These are phyloP conservation scores for Apophysomyces variabilis DNA, from an alignment of 371 early-diverging fungal genomes.

Conservation along the genomic window DNA sequence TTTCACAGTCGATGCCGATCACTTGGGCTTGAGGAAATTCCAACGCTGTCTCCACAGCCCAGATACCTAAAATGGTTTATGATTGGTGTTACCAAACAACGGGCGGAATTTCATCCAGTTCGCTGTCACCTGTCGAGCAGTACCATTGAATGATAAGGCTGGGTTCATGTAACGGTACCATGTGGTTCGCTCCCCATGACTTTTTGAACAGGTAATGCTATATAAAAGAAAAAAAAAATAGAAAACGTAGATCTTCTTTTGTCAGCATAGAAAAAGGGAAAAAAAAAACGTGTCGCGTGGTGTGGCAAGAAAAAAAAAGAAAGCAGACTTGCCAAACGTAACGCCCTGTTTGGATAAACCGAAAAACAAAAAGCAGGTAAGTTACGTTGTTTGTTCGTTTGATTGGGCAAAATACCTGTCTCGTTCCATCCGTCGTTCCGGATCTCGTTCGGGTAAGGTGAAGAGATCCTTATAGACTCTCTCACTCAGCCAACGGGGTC, in stretches of 20 bases:
- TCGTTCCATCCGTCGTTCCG: conserved; percentile 18
- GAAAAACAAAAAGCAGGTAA: too few relatives aligned
- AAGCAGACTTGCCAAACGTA: conserved; percentile 29
- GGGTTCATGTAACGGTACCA: conserved; percentile 26
- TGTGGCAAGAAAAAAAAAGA: neutral
- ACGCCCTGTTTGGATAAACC: conserved; percentile 21
- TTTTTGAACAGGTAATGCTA: conserved; percentile 47
- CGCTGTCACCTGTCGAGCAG: conserved; percentile 36
- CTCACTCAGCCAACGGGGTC: conserved; percentile 4
- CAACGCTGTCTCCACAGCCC: conserved; percentile 42
- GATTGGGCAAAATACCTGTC: conserved; percentile 15
- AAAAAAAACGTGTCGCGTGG: too few relatives aligned
- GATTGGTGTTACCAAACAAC: conserved; percentile 47
- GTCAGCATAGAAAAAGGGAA: neutral
- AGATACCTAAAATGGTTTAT: conserved; percentile 23
- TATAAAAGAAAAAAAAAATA: neutral
- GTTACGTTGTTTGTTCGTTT: too few relatives aligned
- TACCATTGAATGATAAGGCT: conserved; percentile 38
- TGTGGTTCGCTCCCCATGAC: conserved; percentile 31
- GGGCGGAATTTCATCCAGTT: neutral
- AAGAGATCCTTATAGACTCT: conserved; percentile 15
- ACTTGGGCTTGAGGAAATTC: conserved; percentile 32
- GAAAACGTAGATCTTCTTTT: neutral
- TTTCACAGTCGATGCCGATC: conserved; percentile 32
- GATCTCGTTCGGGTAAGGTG: conserved; percentile 12